Percentiles rank a stretch among this genome's conserved stretches.
Conservation (phyloP, 768 basidiomycete genomes). For the Hebeloma cylindrosporum region DNA sequence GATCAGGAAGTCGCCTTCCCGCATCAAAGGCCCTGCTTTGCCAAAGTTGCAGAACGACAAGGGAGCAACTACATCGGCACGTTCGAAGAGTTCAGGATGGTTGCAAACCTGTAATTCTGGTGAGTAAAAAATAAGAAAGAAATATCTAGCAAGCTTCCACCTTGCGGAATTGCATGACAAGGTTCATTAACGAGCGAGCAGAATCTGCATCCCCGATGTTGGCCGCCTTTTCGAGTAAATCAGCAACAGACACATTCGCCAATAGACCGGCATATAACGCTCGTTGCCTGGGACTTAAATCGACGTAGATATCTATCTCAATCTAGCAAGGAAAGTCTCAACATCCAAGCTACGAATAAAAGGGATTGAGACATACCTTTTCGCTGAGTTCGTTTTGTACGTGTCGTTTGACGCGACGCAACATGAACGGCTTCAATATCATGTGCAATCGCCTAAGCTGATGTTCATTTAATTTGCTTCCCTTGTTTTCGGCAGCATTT, state of each 20-base stretch:
- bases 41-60: conserved; percentile 87
- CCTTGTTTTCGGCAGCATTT: conserved; percentile 88
- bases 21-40: conserved; percentile 73
- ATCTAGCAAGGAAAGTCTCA: conserved; percentile 54
- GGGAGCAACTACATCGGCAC: conserved; percentile 93
- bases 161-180: conserved; percentile 99
- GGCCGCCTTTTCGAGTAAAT: conserved; percentile 90
- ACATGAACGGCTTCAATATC: conserved; percentile 99
- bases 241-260: conserved; percentile 92
- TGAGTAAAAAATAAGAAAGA: conserved; percentile 2
- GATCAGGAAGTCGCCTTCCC: conserved; percentile 84
- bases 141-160: conserved; percentile 34
- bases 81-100: conserved; percentile 96
- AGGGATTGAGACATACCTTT: conserved; percentile 57
- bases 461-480: conserved; percentile 89
- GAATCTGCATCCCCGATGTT: conserved; percentile 90
- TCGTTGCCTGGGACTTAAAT: conserved; percentile 91
- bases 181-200: conserved; percentile 94
- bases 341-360: background rate
- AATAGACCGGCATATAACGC: conserved; percentile 86
- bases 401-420: conserved; percentile 93
- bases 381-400: conserved; percentile 99
- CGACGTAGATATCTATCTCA: conserved; percentile 93
- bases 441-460: conserved; percentile 94
- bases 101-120: conserved; percentile 75